These are phyloP conservation scores for Aaosphaeria arxii DNA, from an alignment of 2,329 filamentous ascomycete species.

Conservation along the genomic window DNA sequence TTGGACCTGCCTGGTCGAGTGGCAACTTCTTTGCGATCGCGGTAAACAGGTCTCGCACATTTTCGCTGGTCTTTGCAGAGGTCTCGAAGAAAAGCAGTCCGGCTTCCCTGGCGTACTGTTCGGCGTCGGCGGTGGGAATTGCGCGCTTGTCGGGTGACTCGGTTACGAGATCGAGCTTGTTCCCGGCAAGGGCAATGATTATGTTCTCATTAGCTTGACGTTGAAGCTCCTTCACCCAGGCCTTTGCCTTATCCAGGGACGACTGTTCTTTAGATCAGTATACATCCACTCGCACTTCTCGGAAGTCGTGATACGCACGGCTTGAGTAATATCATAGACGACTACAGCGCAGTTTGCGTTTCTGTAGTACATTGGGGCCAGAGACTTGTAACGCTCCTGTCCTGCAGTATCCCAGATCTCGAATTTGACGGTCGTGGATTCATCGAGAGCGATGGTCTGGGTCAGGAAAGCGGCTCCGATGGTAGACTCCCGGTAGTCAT, in stretches of 20 bases:
- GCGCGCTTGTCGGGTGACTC: conserved; percentile 95
- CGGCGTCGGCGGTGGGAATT: conserved; percentile 82
- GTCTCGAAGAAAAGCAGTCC: conserved; percentile 98
- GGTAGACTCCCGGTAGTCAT: conserved; percentile 95
- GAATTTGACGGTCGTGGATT: conserved; percentile 98
- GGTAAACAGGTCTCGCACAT: conserved; percentile 93
- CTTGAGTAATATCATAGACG: conserved; percentile 99
- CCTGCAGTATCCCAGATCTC: conserved; percentile 94
- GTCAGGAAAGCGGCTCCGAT: conserved; percentile 98
- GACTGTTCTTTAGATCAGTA: conserved; percentile 55
- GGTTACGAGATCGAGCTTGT: conserved; percentile 94
- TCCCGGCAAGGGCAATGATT: conserved; percentile 95
- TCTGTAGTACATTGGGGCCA: conserved; percentile 99
- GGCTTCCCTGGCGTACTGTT: conserved; percentile 91
- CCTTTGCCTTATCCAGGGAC: conserved; percentile 97
- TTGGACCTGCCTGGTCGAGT: conserved; percentile 90
- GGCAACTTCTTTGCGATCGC: conserved; percentile 97
- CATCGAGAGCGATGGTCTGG: conserved; percentile 96
- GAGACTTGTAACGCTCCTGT: conserved; percentile 97
- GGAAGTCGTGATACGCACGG: conserved; percentile 59
- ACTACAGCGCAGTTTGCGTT: conserved; percentile 99
- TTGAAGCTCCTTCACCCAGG: conserved; percentile 98
- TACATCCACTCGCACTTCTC: conserved; percentile 2
- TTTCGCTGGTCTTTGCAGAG: conserved; percentile 94
- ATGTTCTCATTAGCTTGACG: conserved; percentile 99